Base-by-base conservation (phyloP, 2,329 filamentous ascomycete species). In the Penicillium corylophilum region DNA sequence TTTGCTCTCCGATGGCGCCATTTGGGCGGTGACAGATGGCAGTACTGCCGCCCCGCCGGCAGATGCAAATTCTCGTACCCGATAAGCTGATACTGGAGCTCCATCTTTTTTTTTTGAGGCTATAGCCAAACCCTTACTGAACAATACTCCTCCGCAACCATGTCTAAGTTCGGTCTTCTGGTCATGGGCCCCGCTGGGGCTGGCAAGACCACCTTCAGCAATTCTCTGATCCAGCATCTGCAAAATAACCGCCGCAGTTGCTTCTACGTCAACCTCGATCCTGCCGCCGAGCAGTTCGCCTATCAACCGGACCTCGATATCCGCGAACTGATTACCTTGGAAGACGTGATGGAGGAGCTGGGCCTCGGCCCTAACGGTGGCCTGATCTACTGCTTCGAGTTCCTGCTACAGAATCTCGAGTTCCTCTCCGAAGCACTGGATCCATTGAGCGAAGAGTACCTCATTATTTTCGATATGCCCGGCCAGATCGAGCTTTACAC, bases 401-500 rank as follows among this genome's bases (percentile, higher is more conserved):
- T 95, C 71, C 83, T 96, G 41, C 85, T 96, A 70, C 89, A 96
- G 71, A 96, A 96, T 69, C 85, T 96, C 57, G 91, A 96, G 74
- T 96, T 94, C 74, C 78, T 96, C 44, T 89, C 88, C 42, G 88
- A 95, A 57, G 85, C 88, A 16, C 84, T 96, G 50, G 90, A 95
- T 64, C 82, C 85, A 38, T 79, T 95, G 50, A 93, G 90, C 9
- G 94, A 99, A 65, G 94, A 97, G 65, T 96, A 96, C 72, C 82
- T 99, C 57, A 95, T 97, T 72, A 89, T 99, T 57, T 91, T 99
- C 75, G 94, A 99, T 75, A 96, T 97, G 89, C 94, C 94, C 0
- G 94, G 94, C 51, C 94, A 99, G 77, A 97, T 99, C 72, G 94
- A 99, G 76, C 84, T 99, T 13, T 99, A 97, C 76, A 97, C 93